Evolutionary conservation across 2,329 filamentous ascomycete genomes (phyloP).

Genomic region (Colletotrichum orbiculare): DNA sequence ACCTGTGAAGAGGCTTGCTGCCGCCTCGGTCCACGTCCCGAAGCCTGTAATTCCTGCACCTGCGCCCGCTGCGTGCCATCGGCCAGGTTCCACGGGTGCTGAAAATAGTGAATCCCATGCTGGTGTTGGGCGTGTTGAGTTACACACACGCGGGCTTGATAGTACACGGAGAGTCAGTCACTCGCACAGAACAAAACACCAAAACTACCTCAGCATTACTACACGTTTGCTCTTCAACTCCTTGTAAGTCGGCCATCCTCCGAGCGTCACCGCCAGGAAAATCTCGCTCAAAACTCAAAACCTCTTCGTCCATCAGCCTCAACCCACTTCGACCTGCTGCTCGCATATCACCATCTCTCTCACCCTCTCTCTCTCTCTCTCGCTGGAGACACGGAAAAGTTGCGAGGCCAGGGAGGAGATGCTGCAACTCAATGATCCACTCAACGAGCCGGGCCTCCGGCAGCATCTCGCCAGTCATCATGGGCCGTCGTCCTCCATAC

Average conservation of each 20-base stretch:
- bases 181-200: too few species aligned
- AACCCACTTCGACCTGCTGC: background rate
- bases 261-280: conserved; percentile 1
- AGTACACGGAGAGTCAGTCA: too few species aligned
- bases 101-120: conserved; percentile 25
- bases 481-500: conserved; percentile 31
- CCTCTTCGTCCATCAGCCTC: background rate
- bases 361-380: background rate
- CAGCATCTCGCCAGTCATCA: conserved; percentile 17
- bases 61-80: conserved; percentile 17
- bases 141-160: too few species aligned
- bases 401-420: background rate
- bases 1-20: background rate
- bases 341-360: background rate
- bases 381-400: background rate
- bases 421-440: conserved; percentile 35
- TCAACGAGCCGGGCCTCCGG: conserved; percentile 22
- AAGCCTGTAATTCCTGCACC: conserved; percentile 12
- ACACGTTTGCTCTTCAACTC: background rate
- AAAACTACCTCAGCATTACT: too few species aligned
- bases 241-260: conserved; percentile 14
- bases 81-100: conserved; percentile 25
- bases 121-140: conserved; percentile 3
- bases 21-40: conserved; percentile 20
- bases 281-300: too few species aligned